Conservation (phyloP, 768 basidiomycete genomes). For the Kwoniella sp. region DNA sequence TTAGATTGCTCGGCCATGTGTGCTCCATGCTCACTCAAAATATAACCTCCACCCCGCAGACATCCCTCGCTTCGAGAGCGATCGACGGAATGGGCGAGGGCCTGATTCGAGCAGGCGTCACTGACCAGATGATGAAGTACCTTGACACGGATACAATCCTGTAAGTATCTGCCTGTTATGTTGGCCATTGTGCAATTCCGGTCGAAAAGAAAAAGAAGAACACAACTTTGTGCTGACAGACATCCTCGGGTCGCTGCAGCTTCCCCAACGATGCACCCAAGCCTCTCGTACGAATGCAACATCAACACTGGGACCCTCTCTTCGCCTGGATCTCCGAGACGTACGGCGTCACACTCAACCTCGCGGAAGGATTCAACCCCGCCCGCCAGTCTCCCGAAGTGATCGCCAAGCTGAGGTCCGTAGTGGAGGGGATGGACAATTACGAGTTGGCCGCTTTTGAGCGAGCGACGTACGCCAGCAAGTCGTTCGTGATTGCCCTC, state of each 20-base stretch:
- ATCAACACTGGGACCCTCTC: conserved; percentile 84
- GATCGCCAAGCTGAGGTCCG: conserved; percentile 63
- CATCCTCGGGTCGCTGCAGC: conserved; percentile 57
- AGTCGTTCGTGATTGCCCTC: conserved; percentile 85
- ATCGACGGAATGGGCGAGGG: conserved; percentile 73
- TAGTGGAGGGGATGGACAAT: conserved; percentile 68
- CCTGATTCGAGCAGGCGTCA: conserved; percentile 65
- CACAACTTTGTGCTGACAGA: not conserved
- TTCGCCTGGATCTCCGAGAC: conserved; percentile 73
- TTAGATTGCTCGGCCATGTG: too few species aligned
- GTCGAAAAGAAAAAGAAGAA: too few species aligned
- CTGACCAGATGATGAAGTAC: conserved; percentile 73
- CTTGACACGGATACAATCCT: conserved; percentile 82
- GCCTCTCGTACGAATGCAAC: conserved; percentile 74
- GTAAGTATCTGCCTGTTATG: conserved; percentile 25
- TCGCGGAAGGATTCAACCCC: conserved; percentile 72
- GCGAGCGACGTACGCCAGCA: conserved; percentile 81
- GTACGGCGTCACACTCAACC: conserved; percentile 69
- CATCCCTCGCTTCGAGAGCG: conserved; percentile 85
- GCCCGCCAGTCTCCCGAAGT: conserved; percentile 72
- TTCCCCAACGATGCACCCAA: conserved; percentile 81
- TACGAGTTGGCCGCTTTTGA: conserved; percentile 96
- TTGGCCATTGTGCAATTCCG: too few species aligned
- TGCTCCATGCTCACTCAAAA: too few species aligned
- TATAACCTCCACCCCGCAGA: conserved; percentile 63